A percentile compares a stretch with the other conserved stretches of the same genome.
phyloP scores from a whole-genome alignment of 192 early-diverging fungal species.

The Jimgerdemannia flammicorona region DNA sequence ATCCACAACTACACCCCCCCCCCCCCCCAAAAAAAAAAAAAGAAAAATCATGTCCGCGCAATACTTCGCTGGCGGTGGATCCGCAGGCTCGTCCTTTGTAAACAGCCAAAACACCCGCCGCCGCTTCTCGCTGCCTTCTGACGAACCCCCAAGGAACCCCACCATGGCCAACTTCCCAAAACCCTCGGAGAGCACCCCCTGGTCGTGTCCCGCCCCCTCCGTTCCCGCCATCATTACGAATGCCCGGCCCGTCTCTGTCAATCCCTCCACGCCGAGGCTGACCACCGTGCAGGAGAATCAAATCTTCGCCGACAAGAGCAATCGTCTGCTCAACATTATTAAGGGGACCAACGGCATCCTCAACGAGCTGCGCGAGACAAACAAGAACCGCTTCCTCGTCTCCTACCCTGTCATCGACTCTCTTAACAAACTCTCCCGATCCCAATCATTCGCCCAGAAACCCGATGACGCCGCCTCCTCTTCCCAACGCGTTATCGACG shows the following conservation, averaged over 20 bases:
- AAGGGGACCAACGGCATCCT: constrained; percentile 58
- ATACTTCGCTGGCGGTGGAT: not conserved
- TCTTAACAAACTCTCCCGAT: constrained; percentile 1
- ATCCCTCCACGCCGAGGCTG: constrained; percentile 24
- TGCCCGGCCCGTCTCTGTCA: not conserved
- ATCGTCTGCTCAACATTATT: constrained; percentile 65
- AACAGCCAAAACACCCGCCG: not conserved
- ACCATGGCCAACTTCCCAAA: not conserved
- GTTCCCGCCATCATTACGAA: not conserved
- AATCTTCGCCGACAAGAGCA: constrained; percentile 73
- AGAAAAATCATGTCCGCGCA: too few relatives aligned
- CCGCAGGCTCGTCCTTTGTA: not conserved
- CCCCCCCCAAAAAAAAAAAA: too few relatives aligned
- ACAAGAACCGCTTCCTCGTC: constrained; percentile 58
- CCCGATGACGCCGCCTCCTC: not conserved
- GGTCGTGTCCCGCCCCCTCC: not conserved
- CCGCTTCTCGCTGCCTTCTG: constrained; percentile 1
- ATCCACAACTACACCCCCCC: not conserved
- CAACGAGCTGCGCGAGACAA: constrained; percentile 66
- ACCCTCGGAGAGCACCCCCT: not conserved
- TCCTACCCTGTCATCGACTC: constrained; percentile 48
- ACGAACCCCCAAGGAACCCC: not conserved
- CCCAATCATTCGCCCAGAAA: constrained; percentile 13
- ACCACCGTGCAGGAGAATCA: constrained; percentile 55
- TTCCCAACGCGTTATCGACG: too few relatives aligned